Evolutionary conservation across 805 yeast species (phyloP).

Genomic region (Yamadazyma insecticola): DNA sequence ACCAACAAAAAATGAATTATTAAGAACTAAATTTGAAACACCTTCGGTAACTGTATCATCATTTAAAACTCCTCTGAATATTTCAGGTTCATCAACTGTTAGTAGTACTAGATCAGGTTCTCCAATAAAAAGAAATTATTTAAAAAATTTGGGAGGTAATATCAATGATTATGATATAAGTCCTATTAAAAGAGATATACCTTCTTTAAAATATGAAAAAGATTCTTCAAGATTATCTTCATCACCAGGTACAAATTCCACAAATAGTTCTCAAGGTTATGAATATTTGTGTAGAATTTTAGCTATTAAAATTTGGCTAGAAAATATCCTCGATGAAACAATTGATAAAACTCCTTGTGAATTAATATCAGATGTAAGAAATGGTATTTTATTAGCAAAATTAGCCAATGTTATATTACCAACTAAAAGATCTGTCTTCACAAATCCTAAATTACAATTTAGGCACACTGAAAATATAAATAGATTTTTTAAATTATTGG

Average conservation of each 20-base stretch:
- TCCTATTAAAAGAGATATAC: slow-evolving; percentile 6
- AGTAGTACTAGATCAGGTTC: slow-evolving; percentile 15
- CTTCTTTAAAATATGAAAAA: slow-evolving; percentile 7
- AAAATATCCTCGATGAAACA: slow-evolving; percentile 51
- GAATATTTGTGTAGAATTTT: slow-evolving; percentile 77
- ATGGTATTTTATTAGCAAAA: slow-evolving; percentile 84
- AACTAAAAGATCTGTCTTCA: slow-evolving; percentile 49
- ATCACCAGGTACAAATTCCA: slow-evolving; percentile 25
- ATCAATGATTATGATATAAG: slow-evolving; percentile 1
- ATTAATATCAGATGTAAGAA: slow-evolving; percentile 62
- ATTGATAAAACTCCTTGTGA: slow-evolving; percentile 53
- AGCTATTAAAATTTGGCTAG: slow-evolving; percentile 82
- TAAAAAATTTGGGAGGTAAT: slow-evolving; percentile 5
- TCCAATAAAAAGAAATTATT: slow-evolving; percentile 13
- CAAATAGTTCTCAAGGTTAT: slow-evolving; percentile 43
- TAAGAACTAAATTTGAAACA: slow-evolving; percentile 32
- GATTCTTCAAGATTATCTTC: slow-evolving; percentile 8
- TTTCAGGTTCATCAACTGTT: slow-evolving; percentile 13
- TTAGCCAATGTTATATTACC: slow-evolving; percentile 72
- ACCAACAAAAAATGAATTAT: slow-evolving; percentile 22
- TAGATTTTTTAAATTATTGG: slow-evolving; percentile 67
- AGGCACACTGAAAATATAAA: slow-evolving; percentile 92
- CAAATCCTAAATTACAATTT: slow-evolving; percentile 61
- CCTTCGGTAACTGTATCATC: slow-evolving; percentile 41
- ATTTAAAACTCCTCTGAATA: slow-evolving; percentile 27